These are phyloP conservation scores for Cutaneotrichosporon cyanovorans DNA, from an alignment of 1,284 basidiomycete species.

Conservation along the genomic window DNA sequence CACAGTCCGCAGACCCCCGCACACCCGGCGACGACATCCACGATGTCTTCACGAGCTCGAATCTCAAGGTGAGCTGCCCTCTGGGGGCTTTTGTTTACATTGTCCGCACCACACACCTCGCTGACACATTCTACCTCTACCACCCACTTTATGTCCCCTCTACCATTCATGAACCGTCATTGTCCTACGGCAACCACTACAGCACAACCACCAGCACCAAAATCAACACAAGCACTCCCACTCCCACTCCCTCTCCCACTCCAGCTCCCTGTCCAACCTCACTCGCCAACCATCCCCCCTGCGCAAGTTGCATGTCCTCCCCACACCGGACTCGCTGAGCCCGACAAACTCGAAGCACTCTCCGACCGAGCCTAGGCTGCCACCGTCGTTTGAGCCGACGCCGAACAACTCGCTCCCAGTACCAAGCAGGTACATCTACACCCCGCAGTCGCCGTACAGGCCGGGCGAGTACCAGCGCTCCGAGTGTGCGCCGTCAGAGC, in stretches of 20 bases:
- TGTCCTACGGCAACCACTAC: too few relatives aligned
- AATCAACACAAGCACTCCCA: too few relatives aligned
- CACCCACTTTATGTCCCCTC: background rate
- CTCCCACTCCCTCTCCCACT: background rate
- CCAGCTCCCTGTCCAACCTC: background rate
- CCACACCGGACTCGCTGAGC: conserved; percentile 27
- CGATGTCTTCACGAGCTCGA: background rate
- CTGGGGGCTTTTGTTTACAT: background rate
- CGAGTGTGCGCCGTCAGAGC: conserved; percentile 27
- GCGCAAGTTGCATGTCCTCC: conserved; percentile 21
- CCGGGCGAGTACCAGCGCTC: conserved; percentile 32
- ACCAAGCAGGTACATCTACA: conserved; percentile 21
- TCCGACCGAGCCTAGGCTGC: conserved; percentile 11
- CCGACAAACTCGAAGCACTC: conserved; percentile 14
- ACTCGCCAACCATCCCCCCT: conserved; percentile 9
- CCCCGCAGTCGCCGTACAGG: conserved; percentile 27
- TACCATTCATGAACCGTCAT: background rate
- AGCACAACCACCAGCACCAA: too few relatives aligned
- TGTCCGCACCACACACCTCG: background rate
- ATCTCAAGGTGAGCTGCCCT: background rate
- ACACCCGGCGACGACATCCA: conserved; percentile 7
- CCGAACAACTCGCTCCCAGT: conserved; percentile 21
- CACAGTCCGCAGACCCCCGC: conserved; percentile 6
- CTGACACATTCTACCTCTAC: conserved; percentile 8
- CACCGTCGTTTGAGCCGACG: conserved; percentile 13